phyloP scores from a whole-genome alignment of 805 yeast species.

The Starmerella vaccinii region DNA sequence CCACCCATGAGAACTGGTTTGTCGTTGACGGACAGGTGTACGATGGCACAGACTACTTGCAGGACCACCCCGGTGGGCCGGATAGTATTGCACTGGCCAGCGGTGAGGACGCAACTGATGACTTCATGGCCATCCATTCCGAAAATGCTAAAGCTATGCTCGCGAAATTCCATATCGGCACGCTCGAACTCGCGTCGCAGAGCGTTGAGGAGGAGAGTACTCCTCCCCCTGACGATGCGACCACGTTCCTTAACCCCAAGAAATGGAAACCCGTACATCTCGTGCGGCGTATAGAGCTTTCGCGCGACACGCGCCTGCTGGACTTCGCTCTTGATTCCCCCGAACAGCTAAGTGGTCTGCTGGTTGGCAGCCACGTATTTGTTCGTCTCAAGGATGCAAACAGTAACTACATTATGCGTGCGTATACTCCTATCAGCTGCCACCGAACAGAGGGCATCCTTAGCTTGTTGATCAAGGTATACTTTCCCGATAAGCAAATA shows the following conservation, averaged over 20 bases:
- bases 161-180: conserved; percentile 32
- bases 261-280: conserved; percentile 28
- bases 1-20: conserved; percentile 28
- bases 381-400: conserved; percentile 26
- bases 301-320: conserved; percentile 30
- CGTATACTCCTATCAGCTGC: conserved; percentile 32
- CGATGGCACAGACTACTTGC: conserved; percentile 31
- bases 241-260: conserved; percentile 29
- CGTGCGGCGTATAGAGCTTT: conserved; percentile 24
- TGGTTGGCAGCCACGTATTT: conserved; percentile 31
- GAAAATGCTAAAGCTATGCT: conserved; percentile 75
- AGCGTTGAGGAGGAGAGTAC: too few relatives aligned
- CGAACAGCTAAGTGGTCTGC: conserved; percentile 31
- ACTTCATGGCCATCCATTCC: conserved; percentile 43
- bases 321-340: conserved; percentile 28
- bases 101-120: conserved; percentile 41
- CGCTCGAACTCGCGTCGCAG: too few relatives aligned
- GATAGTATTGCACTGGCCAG: conserved; percentile 37
- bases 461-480: conserved; percentile 31
- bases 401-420: conserved; percentile 29
- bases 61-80: conserved; percentile 42
- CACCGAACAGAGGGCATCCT: conserved; percentile 27
- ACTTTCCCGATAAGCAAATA: conserved; percentile 28
- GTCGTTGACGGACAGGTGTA: conserved; percentile 32
- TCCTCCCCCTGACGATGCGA: not conserved